phyloP scores from a whole-genome alignment of 352 stramenopile species.

The Globisporangium spinosum region DNA sequence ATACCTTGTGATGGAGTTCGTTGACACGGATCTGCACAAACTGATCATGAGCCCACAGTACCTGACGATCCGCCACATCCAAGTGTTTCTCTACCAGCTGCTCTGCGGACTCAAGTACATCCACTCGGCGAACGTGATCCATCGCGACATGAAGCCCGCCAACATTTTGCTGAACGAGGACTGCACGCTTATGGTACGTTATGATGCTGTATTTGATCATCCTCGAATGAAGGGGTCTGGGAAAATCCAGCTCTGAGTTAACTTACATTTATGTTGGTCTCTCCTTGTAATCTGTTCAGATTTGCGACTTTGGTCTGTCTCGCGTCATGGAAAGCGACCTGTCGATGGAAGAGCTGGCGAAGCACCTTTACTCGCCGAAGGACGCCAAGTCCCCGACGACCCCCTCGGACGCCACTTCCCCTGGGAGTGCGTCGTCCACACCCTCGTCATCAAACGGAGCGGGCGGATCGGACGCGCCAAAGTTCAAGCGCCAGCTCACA shows the following conservation, averaged over 20 bases:
- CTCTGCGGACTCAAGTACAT: constrained; percentile 95
- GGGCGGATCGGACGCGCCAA: constrained; percentile 37
- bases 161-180: constrained; percentile 89
- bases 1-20: constrained; percentile 91
- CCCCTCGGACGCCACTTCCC: constrained; percentile 54
- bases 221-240: background rate
- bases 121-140: constrained; percentile 90
- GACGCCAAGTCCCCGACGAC: constrained; percentile 75
- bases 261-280: background rate
- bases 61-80: constrained; percentile 93
- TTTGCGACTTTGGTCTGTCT: constrained; percentile 82
- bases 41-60: constrained; percentile 93
- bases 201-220: background rate
- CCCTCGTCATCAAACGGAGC: constrained; percentile 37
- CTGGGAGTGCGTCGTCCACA: constrained; percentile 60
- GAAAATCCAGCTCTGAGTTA: background rate
- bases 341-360: constrained; percentile 72
- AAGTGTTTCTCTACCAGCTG: constrained; percentile 97
- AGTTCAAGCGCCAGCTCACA: constrained; percentile 91
- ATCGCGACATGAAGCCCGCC: constrained; percentile 87
- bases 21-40: constrained; percentile 93
- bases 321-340: constrained; percentile 76
- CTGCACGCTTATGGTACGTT: constrained; percentile 71
- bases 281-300: constrained; percentile 28
- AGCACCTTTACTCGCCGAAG: constrained; percentile 78